Evolutionary conservation across 2,329 filamentous ascomycete genomes (phyloP).

Genomic region (Setomelanomma holmii): DNA sequence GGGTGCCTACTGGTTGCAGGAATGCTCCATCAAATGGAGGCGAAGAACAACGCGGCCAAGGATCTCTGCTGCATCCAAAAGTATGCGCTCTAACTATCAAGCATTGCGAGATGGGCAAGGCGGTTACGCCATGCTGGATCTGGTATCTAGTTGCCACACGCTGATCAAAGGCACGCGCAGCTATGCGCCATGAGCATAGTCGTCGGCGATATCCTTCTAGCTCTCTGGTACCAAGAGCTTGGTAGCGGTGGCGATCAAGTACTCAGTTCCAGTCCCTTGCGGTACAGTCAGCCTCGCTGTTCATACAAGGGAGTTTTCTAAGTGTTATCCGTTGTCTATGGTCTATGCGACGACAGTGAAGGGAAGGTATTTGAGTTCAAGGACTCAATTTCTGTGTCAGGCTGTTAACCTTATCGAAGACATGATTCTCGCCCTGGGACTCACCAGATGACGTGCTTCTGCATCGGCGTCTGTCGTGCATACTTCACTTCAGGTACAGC

Average conservation of each 20-base stretch:
- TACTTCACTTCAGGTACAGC: neutral
- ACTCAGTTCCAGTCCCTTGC: neutral
- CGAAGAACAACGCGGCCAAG: neutral
- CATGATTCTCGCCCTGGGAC: too few relatives aligned
- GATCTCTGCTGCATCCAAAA: neutral
- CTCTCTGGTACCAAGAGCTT: neutral
- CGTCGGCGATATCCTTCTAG: too few relatives aligned
- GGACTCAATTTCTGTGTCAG: too few relatives aligned
- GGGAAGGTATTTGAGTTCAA: too few relatives aligned
- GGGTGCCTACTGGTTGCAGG: too few relatives aligned
- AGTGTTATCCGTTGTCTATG: too few relatives aligned
- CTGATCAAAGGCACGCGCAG: neutral
- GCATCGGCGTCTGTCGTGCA: too few relatives aligned
- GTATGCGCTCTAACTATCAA: neutral
- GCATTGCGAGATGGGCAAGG: neutral
- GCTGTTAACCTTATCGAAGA: too few relatives aligned
- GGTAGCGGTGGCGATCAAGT: neutral
- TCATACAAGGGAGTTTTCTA: too few relatives aligned
- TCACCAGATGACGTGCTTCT: too few relatives aligned
- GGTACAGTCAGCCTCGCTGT: neutral
- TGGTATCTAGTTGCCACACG: neutral
- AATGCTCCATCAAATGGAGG: neutral
- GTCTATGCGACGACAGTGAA: too few relatives aligned
- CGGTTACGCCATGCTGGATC: neutral
- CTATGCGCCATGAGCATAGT: neutral